These are phyloP conservation scores for Penicillium soppii DNA, from an alignment of 495 filamentous ascomycete genomes.

Conservation along the genomic window DNA sequence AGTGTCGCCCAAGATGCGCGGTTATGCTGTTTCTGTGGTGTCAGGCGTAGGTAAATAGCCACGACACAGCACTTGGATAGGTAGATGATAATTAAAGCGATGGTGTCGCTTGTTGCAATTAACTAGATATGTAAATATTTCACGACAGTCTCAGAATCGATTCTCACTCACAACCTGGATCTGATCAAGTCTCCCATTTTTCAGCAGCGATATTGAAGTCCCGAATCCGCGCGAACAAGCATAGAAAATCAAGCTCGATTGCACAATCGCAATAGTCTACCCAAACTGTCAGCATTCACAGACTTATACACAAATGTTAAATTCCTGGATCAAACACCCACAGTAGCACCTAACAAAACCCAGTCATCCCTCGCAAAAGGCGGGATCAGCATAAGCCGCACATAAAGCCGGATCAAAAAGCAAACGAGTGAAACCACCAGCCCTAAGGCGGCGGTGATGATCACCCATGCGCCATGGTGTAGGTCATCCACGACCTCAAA, in stretches of 20 bases:
- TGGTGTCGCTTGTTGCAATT: slow-evolving; percentile 38
- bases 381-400: slow-evolving; percentile 37
- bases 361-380: slow-evolving; percentile 42
- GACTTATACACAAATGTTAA: too few relatives aligned
- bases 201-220: slow-evolving; percentile 36
- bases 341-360: slow-evolving; percentile 37
- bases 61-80: slow-evolving; percentile 49
- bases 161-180: slow-evolving; percentile 37
- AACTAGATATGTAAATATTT: slow-evolving; percentile 26
- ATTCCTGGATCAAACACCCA: slow-evolving; percentile 19
- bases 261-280: slow-evolving; percentile 33
- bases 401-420: slow-evolving; percentile 46
- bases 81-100: slow-evolving; percentile 44
- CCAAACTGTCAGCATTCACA: neutral
- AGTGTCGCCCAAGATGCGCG: slow-evolving; percentile 33
- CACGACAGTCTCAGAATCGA: neutral
- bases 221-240: slow-evolving; percentile 40
- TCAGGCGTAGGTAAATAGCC: slow-evolving; percentile 47
- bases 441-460: slow-evolving; percentile 48
- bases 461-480: slow-evolving; percentile 45
- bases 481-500: slow-evolving; percentile 40
- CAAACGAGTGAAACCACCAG: slow-evolving; percentile 48
- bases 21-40: slow-evolving; percentile 45
- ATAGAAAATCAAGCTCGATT: slow-evolving; percentile 37
- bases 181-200: slow-evolving; percentile 22